Percentiles rank a stretch among this genome's conserved stretches.
Conservation (phyloP, 1,139 yeast species). For the Chernovozyma sophiae-reginae region DNA sequence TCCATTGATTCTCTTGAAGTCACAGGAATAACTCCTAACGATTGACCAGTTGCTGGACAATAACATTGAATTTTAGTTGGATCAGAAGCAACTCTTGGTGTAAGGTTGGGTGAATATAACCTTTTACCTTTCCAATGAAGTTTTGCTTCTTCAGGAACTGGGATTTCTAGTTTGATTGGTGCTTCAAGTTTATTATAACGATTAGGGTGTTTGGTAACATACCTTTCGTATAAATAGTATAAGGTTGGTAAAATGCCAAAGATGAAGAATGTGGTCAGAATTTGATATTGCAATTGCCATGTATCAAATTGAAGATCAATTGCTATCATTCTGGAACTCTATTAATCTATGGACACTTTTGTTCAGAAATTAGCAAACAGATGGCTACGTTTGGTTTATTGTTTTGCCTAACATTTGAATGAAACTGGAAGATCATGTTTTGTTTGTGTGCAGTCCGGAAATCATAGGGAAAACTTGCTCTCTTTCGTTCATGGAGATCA, state of each 20-base stretch:
- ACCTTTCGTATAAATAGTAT: constrained; percentile 35
- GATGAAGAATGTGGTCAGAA: constrained; percentile 43
- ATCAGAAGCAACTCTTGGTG: constrained; percentile 51
- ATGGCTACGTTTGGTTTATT: too few relatives aligned
- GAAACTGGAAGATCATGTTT: too few relatives aligned
- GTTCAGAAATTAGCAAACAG: too few relatives aligned
- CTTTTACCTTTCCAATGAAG: constrained; percentile 93
- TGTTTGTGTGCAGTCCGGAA: too few relatives aligned
- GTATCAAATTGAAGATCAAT: constrained; percentile 41
- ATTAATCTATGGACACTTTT: too few relatives aligned
- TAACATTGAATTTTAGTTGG: constrained; percentile 72
- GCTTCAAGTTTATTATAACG: constrained; percentile 42
- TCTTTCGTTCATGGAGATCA: too few relatives aligned
- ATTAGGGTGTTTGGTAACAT: constrained; percentile 38
- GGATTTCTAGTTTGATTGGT: constrained; percentile 48
- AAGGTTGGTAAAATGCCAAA: constrained; percentile 38
- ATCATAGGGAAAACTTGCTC: too few relatives aligned
- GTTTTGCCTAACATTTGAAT: too few relatives aligned
- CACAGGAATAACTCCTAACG: constrained; percentile 66
- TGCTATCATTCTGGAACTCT: constrained; percentile 35
- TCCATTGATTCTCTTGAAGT: constrained; percentile 69
- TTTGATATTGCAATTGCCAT: constrained; percentile 48
- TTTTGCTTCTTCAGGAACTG: constrained; percentile 77
- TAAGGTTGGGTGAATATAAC: constrained; percentile 52
- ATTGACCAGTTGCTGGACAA: constrained; percentile 96